A percentile compares a stretch with the other conserved stretches of the same genome.
Conservation (phyloP, 2,329 filamentous ascomycete species). For the Epichloe scottii region DNA sequence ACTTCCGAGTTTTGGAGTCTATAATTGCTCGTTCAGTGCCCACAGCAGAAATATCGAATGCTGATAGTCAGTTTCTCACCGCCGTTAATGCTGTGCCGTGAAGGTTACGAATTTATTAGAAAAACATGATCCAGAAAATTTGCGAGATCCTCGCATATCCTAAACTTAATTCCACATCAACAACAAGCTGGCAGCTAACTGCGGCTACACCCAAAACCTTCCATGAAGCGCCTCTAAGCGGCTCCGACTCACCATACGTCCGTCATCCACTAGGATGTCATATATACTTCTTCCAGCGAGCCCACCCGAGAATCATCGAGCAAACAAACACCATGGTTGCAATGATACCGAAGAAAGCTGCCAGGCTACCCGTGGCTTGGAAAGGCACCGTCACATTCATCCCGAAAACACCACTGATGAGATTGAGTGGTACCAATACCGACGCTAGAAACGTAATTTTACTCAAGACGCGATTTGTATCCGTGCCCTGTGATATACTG, state of each 20-base stretch:
- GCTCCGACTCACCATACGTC: too few species aligned
- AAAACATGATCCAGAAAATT: background rate
- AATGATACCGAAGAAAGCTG: constrained; percentile 39
- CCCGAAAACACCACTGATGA: constrained; percentile 76
- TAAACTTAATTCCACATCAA: background rate
- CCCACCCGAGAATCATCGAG: constrained; percentile 31
- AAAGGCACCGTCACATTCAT: constrained; percentile 78
- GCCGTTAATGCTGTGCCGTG: background rate
- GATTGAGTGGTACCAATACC: constrained; percentile 88
- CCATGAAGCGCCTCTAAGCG: too few species aligned
- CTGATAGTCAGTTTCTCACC: background rate
- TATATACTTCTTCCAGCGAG: constrained; percentile 34
- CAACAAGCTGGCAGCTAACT: too few species aligned
- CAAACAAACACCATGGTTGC: constrained; percentile 41
- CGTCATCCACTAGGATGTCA: constrained; percentile 11
- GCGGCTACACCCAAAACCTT: too few species aligned
- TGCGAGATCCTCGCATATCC: background rate
- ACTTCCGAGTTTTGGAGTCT: too few species aligned
- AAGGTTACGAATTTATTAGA: background rate
- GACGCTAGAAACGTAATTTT: constrained; percentile 93
- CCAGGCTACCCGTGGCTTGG: constrained; percentile 35
- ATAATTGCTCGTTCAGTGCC: too few species aligned
- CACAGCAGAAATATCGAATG: too few species aligned
- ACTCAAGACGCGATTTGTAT: constrained; percentile 78
- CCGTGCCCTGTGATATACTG: constrained; percentile 76